Evolutionary conservation across 257 asterid genomes (phyloP), one percentile per base, ranked within the genome.

Genomic region (Hygrophila difformis): DNA sequence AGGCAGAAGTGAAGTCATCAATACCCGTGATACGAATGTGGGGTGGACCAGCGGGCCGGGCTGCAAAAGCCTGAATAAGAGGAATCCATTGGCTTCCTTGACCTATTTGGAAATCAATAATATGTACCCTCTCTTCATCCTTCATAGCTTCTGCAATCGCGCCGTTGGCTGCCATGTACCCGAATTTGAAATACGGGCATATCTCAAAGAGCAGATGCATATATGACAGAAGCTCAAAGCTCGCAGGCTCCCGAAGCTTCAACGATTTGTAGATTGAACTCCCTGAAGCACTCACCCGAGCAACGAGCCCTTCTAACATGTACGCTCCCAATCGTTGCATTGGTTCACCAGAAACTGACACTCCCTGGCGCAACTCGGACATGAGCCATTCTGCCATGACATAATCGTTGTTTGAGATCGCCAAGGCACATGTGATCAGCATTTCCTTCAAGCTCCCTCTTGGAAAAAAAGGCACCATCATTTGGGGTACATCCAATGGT

Each of bases 71-170:
- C 46, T 76, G 93, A 51, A 87, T 80, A 21, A 87, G 63, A 31
- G 94, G 67, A 12, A 82, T 56, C 97, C 97, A 87, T 47, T 87
- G 97, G 59, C 76, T 83, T 33, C 97, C 97, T 39, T 87, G 97
- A 52, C 79, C 87, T 33, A 87, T 77, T 33, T 73, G 91, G 70
- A 87, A 87, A 70, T 87, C 97, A 12, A 87, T 62, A 3, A 87
- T 83, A 23, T 87, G 97, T 24, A 87, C 82, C 51, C 59, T 62
- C 6, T 68, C 70, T 64, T 77, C 87, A 23, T 74, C 69, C 69
- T 83, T 83, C 83, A 80, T 77, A 18, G 94, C 93, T 64, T 80
- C 93, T 4, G 94, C 96, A 60, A 87, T 87, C 46, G 94, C 96
- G 10, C 94, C 96, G 21, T 87, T 87, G 7, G 94, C 93, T 0